A percentile compares a stretch with the other conserved stretches of the same genome.
These are phyloP conservation scores for Pseudopediastrum boryanum DNA, from an alignment of 139 green algal genomes.

Conservation along the genomic window DNA sequence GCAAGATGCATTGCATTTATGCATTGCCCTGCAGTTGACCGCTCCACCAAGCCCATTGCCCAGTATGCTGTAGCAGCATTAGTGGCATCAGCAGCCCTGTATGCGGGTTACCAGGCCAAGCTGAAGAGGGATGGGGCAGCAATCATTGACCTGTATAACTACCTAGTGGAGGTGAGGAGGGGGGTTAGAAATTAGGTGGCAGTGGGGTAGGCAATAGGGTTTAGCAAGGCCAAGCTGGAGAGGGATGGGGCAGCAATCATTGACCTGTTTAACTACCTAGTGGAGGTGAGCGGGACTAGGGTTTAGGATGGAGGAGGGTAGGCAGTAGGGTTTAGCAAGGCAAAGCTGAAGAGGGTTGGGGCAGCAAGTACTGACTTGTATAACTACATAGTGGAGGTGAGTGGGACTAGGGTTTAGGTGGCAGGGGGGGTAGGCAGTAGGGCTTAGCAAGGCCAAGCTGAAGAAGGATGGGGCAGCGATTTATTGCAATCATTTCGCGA, in stretches of 20 bases:
- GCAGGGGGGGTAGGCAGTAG: too few species aligned
- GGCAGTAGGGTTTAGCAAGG: too few species aligned
- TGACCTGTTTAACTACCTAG: conserved; percentile 81
- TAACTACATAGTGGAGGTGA: conserved; percentile 75
- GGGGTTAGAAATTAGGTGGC: too few species aligned
- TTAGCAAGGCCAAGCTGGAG: conserved; percentile 69
- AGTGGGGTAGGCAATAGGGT: too few species aligned
- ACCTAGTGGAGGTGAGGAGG: conserved; percentile 66
- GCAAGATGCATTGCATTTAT: not conserved
- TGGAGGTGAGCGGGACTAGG: conserved; percentile 55
- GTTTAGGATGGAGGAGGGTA: too few species aligned
- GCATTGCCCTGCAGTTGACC: conserved; percentile 42
- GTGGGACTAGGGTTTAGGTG: too few species aligned
- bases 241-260: conserved; percentile 68
- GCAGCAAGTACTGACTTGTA: conserved; percentile 75
- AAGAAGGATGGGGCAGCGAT: conserved; percentile 67
- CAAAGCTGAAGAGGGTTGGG: conserved; percentile 67
- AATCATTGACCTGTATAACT: conserved; percentile 79
- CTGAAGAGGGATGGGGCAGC: conserved; percentile 69
- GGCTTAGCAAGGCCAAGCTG: conserved; percentile 67
- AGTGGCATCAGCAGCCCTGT: conserved; percentile 49
- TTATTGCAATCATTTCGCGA: conserved; percentile 75
- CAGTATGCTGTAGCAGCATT: conserved; percentile 48
- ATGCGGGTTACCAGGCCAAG: conserved; percentile 53
- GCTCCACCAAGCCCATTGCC: conserved; percentile 49